Percentiles rank a stretch among this genome's conserved stretches.
Conservation (phyloP, 345 rosid genomes). For the Syzygium jambos region DNA sequence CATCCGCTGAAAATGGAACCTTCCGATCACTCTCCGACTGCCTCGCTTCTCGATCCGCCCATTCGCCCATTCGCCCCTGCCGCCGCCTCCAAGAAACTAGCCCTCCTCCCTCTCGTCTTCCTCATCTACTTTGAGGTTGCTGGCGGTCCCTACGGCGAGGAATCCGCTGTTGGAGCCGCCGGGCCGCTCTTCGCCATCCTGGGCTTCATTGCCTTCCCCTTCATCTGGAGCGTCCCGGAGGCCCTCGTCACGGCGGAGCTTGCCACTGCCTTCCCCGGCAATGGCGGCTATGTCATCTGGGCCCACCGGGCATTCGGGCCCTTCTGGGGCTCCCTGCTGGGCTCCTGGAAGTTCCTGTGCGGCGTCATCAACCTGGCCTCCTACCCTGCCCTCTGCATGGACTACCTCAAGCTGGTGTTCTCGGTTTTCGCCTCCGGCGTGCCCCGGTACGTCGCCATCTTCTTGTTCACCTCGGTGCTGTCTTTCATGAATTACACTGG, state of each 20-base stretch:
- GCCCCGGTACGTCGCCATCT: constrained; percentile 25
- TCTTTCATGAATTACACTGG: constrained; percentile 49
- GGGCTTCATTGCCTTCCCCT: constrained; percentile 58
- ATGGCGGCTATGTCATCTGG: constrained; percentile 72
- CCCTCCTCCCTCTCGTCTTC: constrained; percentile 52
- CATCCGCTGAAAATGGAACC: not conserved
- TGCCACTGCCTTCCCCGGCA: constrained; percentile 55
- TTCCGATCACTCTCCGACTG: not conserved
- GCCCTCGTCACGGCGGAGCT: constrained; percentile 77
- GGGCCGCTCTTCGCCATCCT: constrained; percentile 50
- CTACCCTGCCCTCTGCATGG: constrained; percentile 38
- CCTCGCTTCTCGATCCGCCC: not conserved
- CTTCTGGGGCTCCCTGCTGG: constrained; percentile 50
- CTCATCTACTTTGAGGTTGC: constrained; percentile 65
- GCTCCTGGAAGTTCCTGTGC: constrained; percentile 48
- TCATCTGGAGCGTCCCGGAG: constrained; percentile 66
- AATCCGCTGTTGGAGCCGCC: constrained; percentile 46
- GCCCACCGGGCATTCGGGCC: constrained; percentile 48
- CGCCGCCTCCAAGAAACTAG: constrained; percentile 27
- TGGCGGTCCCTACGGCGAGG: constrained; percentile 63
- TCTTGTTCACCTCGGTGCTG: constrained; percentile 21
- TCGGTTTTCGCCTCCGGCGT: constrained; percentile 25
- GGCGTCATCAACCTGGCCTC: constrained; percentile 56
- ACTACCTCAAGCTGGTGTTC: constrained; percentile 32
- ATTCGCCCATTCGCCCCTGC: not conserved